Evolutionary conservation across 306 rosid genomes (phyloP), one percentile per base, ranked within the genome.

Genomic region (Pueraria montana): DNA sequence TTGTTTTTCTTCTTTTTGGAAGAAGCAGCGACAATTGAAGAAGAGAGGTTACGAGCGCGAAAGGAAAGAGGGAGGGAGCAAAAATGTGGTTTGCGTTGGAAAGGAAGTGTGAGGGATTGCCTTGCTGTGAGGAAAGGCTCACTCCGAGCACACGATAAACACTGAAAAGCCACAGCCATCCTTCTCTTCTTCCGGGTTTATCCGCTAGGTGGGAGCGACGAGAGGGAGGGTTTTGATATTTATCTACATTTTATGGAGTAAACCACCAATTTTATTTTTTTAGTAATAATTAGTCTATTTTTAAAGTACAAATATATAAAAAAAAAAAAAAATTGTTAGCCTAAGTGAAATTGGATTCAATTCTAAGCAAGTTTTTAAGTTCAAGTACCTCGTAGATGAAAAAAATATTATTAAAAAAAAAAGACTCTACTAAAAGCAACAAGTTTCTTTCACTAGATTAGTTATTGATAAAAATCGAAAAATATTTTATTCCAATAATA

Each of bases 141-240:
- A 36, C 38, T 16, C 24, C 62, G 82, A 46, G 85, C 56, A 43
- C 82, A 82, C 21, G 89, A 77, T 30, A 77, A 42, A 70, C 85
- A 82, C 55, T 52, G 94, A 85, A 87, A 52, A 73, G 87, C 84
- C 50, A 85, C 77, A 10, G 82, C 86, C 96, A 87, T 93, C 4
- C 1, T 17, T 26, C 43, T 4, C 34, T 56, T 45, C 36, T 42
- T 40, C 30, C 1, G 45, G 61, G 85, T 42, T 48, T 38, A 50
- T 50, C 40, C 66, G 8, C 21, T 8, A 38, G 62, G 71, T 12
- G 26, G 6, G 16, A 16, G 1, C 0, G 14, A 11, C 3, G 13
- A 58, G 18, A 52, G 27, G 32, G 8, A 36, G 74, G 64, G 68
- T 52, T 79, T 75, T 58, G 10, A 40, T 73, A n/a, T 23, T 58